These are phyloP conservation scores for Cystobasidiaceae sp. DNA, from an alignment of 1,284 basidiomycete species.

Conservation along the genomic window DNA sequence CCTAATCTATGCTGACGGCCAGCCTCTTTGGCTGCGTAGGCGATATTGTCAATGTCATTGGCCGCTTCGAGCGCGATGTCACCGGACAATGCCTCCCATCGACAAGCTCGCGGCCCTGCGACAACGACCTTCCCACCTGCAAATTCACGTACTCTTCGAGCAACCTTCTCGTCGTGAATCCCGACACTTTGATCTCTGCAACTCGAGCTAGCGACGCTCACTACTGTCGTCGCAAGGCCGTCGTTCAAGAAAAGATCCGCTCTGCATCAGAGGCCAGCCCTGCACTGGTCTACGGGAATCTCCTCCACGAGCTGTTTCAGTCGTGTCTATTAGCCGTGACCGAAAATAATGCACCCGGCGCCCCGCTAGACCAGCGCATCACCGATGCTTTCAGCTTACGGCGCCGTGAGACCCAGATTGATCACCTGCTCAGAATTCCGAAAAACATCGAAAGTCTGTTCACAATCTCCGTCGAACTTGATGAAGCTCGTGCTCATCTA, in stretches of 20 bases:
- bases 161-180: conserved; percentile 66
- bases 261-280: conserved; percentile 54
- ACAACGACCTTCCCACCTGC: conserved; percentile 17
- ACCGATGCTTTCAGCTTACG: conserved; percentile 28
- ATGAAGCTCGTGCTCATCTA: conserved; percentile 62
- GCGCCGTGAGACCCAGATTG: conserved; percentile 34
- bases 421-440: conserved; percentile 38
- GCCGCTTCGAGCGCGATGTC: conserved; percentile 44
- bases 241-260: conserved; percentile 62
- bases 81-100: conserved; percentile 47
- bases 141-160: conserved; percentile 17
- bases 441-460: conserved; percentile 59
- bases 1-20: not conserved
- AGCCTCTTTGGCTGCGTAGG: too few species aligned
- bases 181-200: conserved; percentile 80
- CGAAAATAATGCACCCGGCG: conserved; percentile 60
- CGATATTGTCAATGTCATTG: conserved; percentile 70
- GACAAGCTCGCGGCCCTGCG: conserved; percentile 51
- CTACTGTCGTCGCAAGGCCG: conserved; percentile 72
- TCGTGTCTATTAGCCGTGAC: conserved; percentile 57
- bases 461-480: conserved; percentile 57
- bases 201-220: conserved; percentile 76
- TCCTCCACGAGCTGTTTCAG: conserved; percentile 84
- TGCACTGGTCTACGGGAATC: conserved; percentile 73
- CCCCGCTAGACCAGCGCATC: conserved; percentile 55